Evolutionary conservation across 2,329 filamentous ascomycete species (phyloP).

Genomic region (Stagonosporopsis rhizophila): DNA sequence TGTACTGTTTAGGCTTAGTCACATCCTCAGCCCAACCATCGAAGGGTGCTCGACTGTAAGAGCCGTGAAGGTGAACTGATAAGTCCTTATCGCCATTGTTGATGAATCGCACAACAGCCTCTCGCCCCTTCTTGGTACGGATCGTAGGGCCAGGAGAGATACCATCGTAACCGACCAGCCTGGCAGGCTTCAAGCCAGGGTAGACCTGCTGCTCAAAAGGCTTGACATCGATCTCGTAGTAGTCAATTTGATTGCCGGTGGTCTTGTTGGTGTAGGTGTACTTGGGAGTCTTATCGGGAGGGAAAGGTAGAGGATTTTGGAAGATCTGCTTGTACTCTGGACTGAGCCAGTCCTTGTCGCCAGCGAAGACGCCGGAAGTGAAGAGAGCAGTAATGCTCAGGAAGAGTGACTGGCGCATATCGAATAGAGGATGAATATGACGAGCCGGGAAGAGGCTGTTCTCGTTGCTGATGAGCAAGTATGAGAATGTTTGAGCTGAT

Average conservation of each 20-base stretch:
- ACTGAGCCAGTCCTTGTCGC: conserved; percentile 36
- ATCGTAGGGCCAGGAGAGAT: conserved; percentile 64
- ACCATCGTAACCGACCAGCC: conserved; percentile 62
- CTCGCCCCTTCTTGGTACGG: conserved; percentile 56
- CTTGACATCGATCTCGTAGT: conserved; percentile 56
- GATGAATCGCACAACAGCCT: conserved; percentile 63
- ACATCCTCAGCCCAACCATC: conserved; percentile 65
- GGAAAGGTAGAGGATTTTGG: conserved; percentile 54
- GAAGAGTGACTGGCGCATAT: conserved; percentile 25
- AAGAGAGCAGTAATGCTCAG: conserved; percentile 24
- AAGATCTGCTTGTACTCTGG: conserved; percentile 50
- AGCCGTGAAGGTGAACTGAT: conserved; percentile 64
- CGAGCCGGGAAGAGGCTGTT: conserved; percentile 4
- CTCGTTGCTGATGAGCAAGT: conserved; percentile 11
- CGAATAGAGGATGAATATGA: conserved; percentile 7
- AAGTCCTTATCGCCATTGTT: conserved; percentile 59
- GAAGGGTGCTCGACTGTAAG: conserved; percentile 55
- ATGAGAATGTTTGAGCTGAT: conserved; percentile 20
- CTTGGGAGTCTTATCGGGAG: conserved; percentile 48
- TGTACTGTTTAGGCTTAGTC: conserved; percentile 60
- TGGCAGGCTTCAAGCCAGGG: conserved; percentile 51
- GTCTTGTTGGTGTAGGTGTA: conserved; percentile 38
- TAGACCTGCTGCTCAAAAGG: conserved; percentile 55
- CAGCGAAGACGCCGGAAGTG: conserved; percentile 26
- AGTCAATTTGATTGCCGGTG: conserved; percentile 53